These are phyloP conservation scores for Forsythia viridissima DNA, from an alignment of 257 asterid genomes.

Conservation along the genomic window DNA sequence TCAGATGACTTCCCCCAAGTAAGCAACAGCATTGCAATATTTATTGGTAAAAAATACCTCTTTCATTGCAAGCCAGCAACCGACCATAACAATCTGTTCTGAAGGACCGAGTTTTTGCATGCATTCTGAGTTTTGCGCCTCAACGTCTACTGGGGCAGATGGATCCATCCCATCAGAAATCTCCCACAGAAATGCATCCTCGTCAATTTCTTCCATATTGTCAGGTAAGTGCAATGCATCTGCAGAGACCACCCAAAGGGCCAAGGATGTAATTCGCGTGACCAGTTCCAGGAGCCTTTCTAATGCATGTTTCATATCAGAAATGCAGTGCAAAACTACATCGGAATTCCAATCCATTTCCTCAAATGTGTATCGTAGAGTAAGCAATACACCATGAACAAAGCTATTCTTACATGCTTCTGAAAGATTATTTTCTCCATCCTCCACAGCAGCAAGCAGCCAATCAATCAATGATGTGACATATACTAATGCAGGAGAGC, in stretches of 20 bases:
- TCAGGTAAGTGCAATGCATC: conserved; percentile 86
- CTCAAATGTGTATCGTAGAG: conserved; percentile 94
- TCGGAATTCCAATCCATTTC: conserved; percentile 84
- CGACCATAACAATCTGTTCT: conserved; percentile 93
- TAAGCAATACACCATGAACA: conserved; percentile 89
- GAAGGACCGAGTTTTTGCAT: conserved; percentile 51
- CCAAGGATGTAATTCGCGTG: conserved; percentile 80
- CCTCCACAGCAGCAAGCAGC: conserved; percentile 76
- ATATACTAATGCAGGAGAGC: conserved; percentile 61
- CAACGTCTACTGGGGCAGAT: conserved; percentile 39
- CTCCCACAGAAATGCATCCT: conserved; percentile 50
- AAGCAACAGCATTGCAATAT: conserved; percentile 17
- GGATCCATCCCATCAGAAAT: conserved; percentile 41
- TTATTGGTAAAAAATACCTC: conserved; percentile 54
- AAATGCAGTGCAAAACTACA: conserved; percentile 37
- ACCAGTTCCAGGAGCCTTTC: conserved; percentile 83
- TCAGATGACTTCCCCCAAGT: conserved; percentile 2
- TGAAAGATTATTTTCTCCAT: conserved; percentile 81
- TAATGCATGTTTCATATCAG: conserved; percentile 58
- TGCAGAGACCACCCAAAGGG: conserved; percentile 96
- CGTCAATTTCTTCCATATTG: conserved; percentile 79
- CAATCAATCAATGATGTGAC: conserved; percentile 78
- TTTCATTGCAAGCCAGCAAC: conserved; percentile 99
- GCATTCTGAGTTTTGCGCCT: conserved; percentile 34
- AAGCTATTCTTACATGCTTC: conserved; percentile 88